Base-by-base conservation (phyloP, 139 green algal genomes). In the Mesotaenium endlicherianum region DNA sequence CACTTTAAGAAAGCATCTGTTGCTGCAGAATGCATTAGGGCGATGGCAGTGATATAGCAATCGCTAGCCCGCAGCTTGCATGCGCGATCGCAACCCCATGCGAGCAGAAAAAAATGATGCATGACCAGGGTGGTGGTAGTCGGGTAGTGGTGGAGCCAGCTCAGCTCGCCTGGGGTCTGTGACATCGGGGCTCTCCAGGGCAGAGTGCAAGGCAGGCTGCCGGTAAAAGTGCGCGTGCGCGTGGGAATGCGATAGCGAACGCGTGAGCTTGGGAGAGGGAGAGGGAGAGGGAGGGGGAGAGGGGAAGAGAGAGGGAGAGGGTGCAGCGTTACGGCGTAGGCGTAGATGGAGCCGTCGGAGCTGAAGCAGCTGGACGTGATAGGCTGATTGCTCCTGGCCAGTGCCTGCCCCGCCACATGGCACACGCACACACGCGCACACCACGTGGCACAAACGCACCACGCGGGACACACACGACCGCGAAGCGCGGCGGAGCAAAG, bases 341-440 rank as follows among this genome's bases (percentile, higher is more conserved):
- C 95, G 76, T 93, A 98, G 59, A 98, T 95, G 39, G 82, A 92
- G 71, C 95, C 95, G 67, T 97, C 94, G 6, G 80, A 45, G 89
- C 95, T 98, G 91, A 97, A 99, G 44, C 88, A 70, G 75, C 89
- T 90, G 86, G 90, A 95, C 1, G 94, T 82, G 86, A 99, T 98
- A 26, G 96, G 93, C 60, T 89, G 83, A 20, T 86, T 92, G 80
- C 79, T 76, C 79, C 92, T 93, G 17, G 81, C 45, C 92, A 97
- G 93, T 16, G 93, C 94, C 81, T 87, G 81, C 38, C 70, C n/a
- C 47, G 26, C 75, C 34, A 20, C 30, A 4, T 47, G 30, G 3
- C 36, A 49, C 31, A 74, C 31, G 14, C 64, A 74, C 3, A 11
- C 30, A 26, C 64, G 44, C 17, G 34, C 34, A 45, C 64, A 74